Conservation (phyloP, 176 grass and related monocot species). For the Typha latifolia region DNA sequence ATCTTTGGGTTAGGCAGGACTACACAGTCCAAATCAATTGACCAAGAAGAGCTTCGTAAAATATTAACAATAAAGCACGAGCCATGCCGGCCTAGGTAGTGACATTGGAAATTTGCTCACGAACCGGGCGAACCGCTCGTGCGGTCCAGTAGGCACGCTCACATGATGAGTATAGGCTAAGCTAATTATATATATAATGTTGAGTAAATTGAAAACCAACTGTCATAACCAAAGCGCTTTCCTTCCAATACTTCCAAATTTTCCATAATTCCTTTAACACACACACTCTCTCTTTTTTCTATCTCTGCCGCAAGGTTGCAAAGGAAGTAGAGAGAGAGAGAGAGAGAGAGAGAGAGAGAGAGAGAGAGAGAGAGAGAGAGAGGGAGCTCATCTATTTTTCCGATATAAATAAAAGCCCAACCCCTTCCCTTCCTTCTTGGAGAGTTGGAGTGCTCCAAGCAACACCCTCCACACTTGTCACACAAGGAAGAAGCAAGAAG, state of each 20-base stretch:
- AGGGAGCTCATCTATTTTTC: slow-evolving; percentile 33
- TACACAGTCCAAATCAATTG: not conserved
- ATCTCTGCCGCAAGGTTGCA: slow-evolving; percentile 1
- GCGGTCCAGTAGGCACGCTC: not conserved
- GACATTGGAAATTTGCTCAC: slow-evolving; percentile 14
- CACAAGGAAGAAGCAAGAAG: not conserved
- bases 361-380: slow-evolving; percentile 29
- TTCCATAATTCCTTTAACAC: not conserved
- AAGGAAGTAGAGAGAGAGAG: too few species aligned
- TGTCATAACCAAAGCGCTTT: not conserved
- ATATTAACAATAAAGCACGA: slow-evolving; percentile 23
- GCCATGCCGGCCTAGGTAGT: slow-evolving; percentile 32
- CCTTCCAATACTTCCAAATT: too few species aligned
- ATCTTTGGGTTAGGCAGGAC: not conserved
- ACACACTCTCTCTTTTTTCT: not conserved
- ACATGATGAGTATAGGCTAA: not conserved
- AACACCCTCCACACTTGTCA: not conserved
- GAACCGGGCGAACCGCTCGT: slow-evolving; percentile 19
- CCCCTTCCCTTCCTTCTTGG: slow-evolving; percentile 5
- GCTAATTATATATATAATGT: not conserved
- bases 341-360: slow-evolving; percentile 22
- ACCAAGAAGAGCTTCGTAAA: slow-evolving; percentile 19
- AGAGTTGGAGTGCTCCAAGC: not conserved
- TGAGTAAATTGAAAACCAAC: slow-evolving; percentile 19
- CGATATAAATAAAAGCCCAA: slow-evolving; percentile 13